A percentile compares a stretch with the other conserved stretches of the same genome.
phyloP scores from a whole-genome alignment of 495 filamentous ascomycete species.

The Beverwykella pulmonaria region DNA sequence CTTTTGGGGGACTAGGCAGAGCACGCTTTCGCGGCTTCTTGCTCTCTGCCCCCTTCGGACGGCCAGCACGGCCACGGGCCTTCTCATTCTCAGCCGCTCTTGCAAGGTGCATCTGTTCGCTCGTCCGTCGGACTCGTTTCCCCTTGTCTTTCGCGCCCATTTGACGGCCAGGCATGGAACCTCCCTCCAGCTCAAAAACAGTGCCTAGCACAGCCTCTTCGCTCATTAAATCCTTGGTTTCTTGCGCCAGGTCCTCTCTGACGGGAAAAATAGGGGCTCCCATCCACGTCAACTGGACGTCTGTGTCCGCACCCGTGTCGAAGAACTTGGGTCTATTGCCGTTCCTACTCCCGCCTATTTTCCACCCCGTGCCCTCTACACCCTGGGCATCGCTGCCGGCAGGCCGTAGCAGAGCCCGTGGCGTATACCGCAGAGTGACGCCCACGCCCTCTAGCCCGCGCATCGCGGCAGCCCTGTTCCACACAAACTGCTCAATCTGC shows the following conservation, averaged over 20 bases:
- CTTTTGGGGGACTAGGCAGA: neutral
- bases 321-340: neutral
- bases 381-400: slow-evolving; percentile 6
- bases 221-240: slow-evolving; percentile 20
- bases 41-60: neutral
- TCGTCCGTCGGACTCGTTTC: neutral
- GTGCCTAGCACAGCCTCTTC: neutral
- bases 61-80: neutral
- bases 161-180: neutral
- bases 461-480: slow-evolving; percentile 66
- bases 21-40: neutral
- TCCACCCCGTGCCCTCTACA: slow-evolving; percentile 13
- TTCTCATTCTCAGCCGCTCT: neutral
- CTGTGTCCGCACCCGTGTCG: slow-evolving; percentile 19
- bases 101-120: neutral
- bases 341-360: slow-evolving; percentile 6
- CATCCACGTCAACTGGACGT: slow-evolving; percentile 40
- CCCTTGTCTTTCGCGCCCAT: neutral
- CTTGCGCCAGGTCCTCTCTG: slow-evolving; percentile 19
- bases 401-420: slow-evolving; percentile 16
- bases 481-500: slow-evolving; percentile 64
- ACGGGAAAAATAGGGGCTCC: slow-evolving; percentile 31
- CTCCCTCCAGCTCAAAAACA: no score
- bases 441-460: slow-evolving; percentile 66
- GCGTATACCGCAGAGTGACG: slow-evolving; percentile 58